Evolutionary conservation across 345 rosid species (phyloP).

Genomic region (Eucalyptus curtisii): DNA sequence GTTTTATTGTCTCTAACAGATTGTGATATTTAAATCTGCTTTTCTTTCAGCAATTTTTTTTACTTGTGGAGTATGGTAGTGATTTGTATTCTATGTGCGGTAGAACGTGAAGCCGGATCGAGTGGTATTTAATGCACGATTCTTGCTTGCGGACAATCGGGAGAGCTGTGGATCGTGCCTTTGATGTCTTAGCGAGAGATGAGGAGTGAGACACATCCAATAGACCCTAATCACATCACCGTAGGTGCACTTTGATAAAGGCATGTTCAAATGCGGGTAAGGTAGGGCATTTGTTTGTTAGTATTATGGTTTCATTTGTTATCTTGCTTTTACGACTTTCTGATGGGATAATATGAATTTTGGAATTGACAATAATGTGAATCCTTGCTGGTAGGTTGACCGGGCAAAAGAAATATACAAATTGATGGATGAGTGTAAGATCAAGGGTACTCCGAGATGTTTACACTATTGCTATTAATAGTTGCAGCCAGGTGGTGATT

Average conservation of each 20-base stretch:
- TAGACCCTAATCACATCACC: slow-evolving; percentile 91
- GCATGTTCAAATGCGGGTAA: slow-evolving; percentile 84
- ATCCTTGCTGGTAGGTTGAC: slow-evolving; percentile 41
- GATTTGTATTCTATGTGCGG: slow-evolving; percentile 48
- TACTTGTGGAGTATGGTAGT: slow-evolving; percentile 3
- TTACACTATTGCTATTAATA: slow-evolving; percentile 73
- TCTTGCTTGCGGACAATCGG: slow-evolving; percentile 87
- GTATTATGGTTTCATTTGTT: not conserved
- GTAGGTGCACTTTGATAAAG: slow-evolving; percentile 77
- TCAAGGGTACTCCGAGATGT: slow-evolving; percentile 91
- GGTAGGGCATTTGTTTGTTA: slow-evolving; percentile 25
- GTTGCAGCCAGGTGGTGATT: slow-evolving; percentile 84
- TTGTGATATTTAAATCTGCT: not conserved
- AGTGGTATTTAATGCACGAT: slow-evolving; percentile 94
- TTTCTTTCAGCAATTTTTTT: not conserved
- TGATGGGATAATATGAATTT: not conserved
- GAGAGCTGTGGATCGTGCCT: slow-evolving; percentile 98
- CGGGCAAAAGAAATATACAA: slow-evolving; percentile 73
- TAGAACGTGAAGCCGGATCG: slow-evolving; percentile 99
- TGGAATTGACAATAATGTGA: not conserved
- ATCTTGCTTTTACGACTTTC: not conserved
- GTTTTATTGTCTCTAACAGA: not conserved
- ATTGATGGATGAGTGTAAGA: slow-evolving; percentile 55
- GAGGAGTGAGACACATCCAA: slow-evolving; percentile 69
- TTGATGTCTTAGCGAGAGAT: slow-evolving; percentile 95